Percentiles rank a stretch among this genome's conserved stretches.
Conservation (phyloP, 768 basidiomycete genomes). For the Solioccasus polychromus region DNA sequence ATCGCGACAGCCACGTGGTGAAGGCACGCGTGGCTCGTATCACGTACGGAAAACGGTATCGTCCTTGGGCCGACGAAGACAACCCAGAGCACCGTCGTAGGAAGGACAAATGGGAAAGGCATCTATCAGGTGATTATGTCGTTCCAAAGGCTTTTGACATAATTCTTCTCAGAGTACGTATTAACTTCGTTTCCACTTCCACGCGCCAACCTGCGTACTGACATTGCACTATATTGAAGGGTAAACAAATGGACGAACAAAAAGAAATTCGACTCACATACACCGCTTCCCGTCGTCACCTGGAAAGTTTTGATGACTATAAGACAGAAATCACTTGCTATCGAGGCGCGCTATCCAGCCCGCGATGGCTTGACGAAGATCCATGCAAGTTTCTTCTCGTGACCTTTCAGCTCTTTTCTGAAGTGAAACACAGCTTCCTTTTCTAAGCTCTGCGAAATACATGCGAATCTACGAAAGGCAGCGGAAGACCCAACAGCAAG, state of each 20-base stretch:
- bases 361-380: constrained; percentile 9
- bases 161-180: constrained; percentile 7
- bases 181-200: neutral
- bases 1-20: no score
- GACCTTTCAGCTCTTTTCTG: neutral
- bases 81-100: constrained; percentile 5
- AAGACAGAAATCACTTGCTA: neutral
- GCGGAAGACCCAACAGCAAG: neutral
- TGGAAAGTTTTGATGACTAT: neutral
- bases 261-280: constrained; percentile 3
- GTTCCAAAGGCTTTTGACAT: neutral
- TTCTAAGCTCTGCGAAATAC: neutral
- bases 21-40: no score
- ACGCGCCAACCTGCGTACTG: neutral
- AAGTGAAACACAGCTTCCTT: constrained; percentile 1
- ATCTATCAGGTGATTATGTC: neutral
- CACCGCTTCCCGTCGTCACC: neutral
- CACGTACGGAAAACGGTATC: no score
- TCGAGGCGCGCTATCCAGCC: neutral
- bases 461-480: neutral
- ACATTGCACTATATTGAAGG: neutral
- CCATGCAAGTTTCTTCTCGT: neutral
- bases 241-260: neutral
- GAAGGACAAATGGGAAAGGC: neutral
- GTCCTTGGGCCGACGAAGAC: neutral